Conservation (phyloP, 2,329 filamentous ascomycete genomes). For the Didymella exigua region DNA sequence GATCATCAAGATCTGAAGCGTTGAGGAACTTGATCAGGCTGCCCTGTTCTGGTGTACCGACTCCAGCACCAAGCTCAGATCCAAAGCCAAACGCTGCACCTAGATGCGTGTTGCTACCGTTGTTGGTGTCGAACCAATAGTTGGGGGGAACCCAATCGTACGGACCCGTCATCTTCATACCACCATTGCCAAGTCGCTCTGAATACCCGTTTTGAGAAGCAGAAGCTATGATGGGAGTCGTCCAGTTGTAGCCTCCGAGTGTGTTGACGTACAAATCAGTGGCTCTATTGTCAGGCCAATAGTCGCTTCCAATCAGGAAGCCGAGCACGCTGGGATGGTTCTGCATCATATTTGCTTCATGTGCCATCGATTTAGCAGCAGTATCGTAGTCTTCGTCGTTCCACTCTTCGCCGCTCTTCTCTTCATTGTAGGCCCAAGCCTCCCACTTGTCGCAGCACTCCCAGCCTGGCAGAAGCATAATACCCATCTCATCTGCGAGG, state of each 20-base stretch:
- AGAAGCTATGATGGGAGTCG: conserved; percentile 62
- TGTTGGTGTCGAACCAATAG: conserved; percentile 64
- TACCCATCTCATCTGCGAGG: conserved; percentile 62
- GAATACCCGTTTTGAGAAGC: conserved; percentile 63
- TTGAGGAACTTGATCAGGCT: conserved; percentile 63
- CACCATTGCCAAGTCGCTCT: conserved; percentile 58
- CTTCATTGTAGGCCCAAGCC: conserved; percentile 65
- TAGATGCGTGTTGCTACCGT: conserved; percentile 54
- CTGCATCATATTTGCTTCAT: conserved; percentile 66
- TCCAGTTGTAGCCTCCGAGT: conserved; percentile 60
- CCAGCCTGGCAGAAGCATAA: conserved; percentile 69
- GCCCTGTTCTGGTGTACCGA: conserved; percentile 64
- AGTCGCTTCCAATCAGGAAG: conserved; percentile 67
- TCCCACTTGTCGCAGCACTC: conserved; percentile 74
- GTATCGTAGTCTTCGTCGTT: conserved; percentile 60
- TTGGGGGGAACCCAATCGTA: conserved; percentile 71
- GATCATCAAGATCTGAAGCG: conserved; percentile 56
- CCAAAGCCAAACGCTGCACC: conserved; percentile 69
- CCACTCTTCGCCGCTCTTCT: conserved; percentile 57
- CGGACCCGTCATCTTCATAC: conserved; percentile 70
- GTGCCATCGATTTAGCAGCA: conserved; percentile 61
- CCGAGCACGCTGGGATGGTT: conserved; percentile 63
- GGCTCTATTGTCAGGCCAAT: conserved; percentile 65
- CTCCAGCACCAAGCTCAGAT: conserved; percentile 66
- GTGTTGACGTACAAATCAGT: conserved; percentile 60